Base-by-base conservation (phyloP, 768 basidiomycete genomes). In the Coprinopsis cinerea region DNA sequence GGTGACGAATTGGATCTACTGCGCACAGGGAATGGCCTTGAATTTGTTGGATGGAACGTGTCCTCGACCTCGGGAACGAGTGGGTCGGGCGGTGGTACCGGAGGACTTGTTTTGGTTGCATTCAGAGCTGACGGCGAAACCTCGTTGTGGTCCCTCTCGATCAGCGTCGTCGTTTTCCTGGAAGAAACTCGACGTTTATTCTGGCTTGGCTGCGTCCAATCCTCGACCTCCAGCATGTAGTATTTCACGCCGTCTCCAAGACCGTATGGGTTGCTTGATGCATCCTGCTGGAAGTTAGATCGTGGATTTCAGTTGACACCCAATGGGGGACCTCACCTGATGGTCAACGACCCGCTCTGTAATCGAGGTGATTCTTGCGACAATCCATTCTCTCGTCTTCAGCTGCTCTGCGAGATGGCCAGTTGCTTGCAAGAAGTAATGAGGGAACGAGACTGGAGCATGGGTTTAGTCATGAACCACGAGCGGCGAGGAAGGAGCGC, bases 351-450 rank as follows among this genome's bases (percentile, higher is more conserved):
- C 79, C 15, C 85, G 80, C 63, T 95, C 92, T 1, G 86, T 76
- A 47, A 95, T 88, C 14, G 83, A 87, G 0, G 88, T 92, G 61
- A 95, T 94, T 54, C 92, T 76, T 4, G 92, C 92, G 18, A 95
- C 92, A 58, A 94, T 90, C 92, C 91, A 97, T 68, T 97, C 95
- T 27, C 93, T 76, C 13, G 82, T 83, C 70, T 88, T 89, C 52
- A 96, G 72, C 63, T 93, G 90, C 59, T 96, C 93, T 18, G 83
- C 88, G 40, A 97, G 74, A 57, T 85, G 83, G 1, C 85, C 88
- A 1, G 84, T 88, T 3, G 91, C 88, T 63, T 91, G 82, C 28
- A 99, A 78, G 72, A 99, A 99, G 67, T 97, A 94, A 67, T 98
- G 95, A 42, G 96, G 96, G 68, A 94, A 95, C 10, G 89, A 92